Evolutionary conservation across 331 rosid genomes (phyloP).

Genomic region (Cydonia oblonga): DNA sequence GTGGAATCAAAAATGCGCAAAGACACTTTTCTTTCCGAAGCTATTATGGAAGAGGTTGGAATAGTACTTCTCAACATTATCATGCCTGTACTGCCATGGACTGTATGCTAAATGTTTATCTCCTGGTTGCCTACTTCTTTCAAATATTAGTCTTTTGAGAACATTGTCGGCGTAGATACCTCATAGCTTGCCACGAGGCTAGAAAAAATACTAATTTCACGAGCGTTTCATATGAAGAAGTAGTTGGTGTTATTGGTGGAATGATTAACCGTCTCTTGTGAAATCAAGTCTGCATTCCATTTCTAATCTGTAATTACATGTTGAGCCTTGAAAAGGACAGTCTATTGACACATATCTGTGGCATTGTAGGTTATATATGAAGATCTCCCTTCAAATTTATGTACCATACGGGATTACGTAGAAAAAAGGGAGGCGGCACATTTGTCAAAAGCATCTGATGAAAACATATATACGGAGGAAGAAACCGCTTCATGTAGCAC

Average conservation of each 20-base stretch:
- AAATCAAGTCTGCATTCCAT: neutral
- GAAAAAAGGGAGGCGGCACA: conserved; percentile 41
- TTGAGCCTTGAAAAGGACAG: neutral
- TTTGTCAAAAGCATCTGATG: conserved; percentile 23
- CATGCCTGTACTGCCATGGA: neutral
- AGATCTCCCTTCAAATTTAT: conserved; percentile 95
- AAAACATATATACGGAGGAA: conserved; percentile 21
- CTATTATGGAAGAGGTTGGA: conserved; percentile 94
- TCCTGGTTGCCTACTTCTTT: too few relatives aligned
- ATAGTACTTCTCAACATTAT: neutral
- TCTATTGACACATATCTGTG: conserved; percentile 3
- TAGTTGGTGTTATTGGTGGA: neutral
- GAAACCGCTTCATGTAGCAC: conserved; percentile 21
- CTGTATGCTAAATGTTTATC: too few relatives aligned
- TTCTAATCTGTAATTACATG: neutral
- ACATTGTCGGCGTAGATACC: too few relatives aligned
- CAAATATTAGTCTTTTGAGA: too few relatives aligned
- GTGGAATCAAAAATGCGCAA: conserved; percentile 93
- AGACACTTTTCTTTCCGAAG: conserved; percentile 90
- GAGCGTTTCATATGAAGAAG: too few relatives aligned
- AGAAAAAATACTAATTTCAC: too few relatives aligned
- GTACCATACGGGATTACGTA: conserved; percentile 76
- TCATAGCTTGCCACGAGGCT: too few relatives aligned
- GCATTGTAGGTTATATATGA: conserved; percentile 75
- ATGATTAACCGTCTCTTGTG: neutral